Evolutionary conservation across 1,139 yeast genomes (phyloP).

Genomic region (Pichia sp.): DNA sequence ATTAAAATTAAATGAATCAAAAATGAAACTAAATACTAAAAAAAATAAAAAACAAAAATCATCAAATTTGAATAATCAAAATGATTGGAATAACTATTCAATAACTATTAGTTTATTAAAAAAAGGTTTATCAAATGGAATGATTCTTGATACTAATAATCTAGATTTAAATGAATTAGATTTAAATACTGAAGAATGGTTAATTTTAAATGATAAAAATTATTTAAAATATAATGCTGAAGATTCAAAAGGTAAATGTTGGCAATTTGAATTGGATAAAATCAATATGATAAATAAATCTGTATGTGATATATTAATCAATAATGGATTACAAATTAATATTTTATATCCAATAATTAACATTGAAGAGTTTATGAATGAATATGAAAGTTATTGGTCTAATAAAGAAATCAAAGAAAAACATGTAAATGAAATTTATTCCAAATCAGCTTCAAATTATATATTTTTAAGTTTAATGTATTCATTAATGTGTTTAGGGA

Average conservation of each 20-base stretch:
- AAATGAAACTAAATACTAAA: neutral
- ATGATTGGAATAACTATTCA: constrained; percentile 23
- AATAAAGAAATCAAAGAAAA: constrained; percentile 16
- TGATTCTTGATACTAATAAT: constrained; percentile 16
- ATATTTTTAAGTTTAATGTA: constrained; percentile 33
- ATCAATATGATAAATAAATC: constrained; percentile 17
- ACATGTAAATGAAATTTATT: constrained; percentile 22
- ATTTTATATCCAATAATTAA: constrained; percentile 23
- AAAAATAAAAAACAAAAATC: neutral
- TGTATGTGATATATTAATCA: constrained; percentile 22
- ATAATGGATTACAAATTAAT: constrained; percentile 16
- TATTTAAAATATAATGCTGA: constrained; percentile 10
- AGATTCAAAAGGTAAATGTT: constrained; percentile 22
- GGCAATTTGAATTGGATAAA: constrained; percentile 24
- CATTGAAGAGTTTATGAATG: constrained; percentile 14
- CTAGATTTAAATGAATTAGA: constrained; percentile 12
- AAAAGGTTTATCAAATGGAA: constrained; percentile 23
- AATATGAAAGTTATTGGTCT: constrained; percentile 25
- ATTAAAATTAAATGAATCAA: constrained; percentile 1
- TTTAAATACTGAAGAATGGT: constrained; percentile 27
- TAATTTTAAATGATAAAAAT: constrained; percentile 14
- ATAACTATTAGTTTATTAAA: constrained; percentile 22
- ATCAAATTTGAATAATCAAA: neutral
- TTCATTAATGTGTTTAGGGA: constrained; percentile 30
- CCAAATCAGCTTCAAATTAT: constrained; percentile 23